Evolutionary conservation across 75 land plant genomes (phyloP), one percentile per base, ranked within the genome.

Genomic region (Picea sitchensis): DNA sequence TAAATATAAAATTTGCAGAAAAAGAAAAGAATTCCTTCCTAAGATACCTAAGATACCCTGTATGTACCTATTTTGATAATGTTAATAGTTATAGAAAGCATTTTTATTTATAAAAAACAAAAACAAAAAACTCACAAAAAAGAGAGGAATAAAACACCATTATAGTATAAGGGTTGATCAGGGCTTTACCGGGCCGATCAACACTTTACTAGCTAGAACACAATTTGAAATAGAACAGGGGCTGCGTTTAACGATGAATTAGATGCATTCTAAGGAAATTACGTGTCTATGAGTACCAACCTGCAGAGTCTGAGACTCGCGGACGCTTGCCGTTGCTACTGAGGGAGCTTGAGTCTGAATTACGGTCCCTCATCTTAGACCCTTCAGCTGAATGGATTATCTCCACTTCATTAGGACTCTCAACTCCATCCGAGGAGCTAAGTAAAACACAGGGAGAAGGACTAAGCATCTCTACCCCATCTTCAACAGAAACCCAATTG

Each of bases 401-500:
- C 44, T 69, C 47, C 44, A 32, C 44, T 18, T 41, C 73, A 69
- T 69, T 47, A 18, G 15, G 15, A 38, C 41, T 47, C 38, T 65
- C 41, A 69, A 5, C 18, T 17, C 47, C 73, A 18, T 4, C 41
- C 20, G 38, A 31, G 17, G n/a, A 38, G 21, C 47, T 20, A 44
- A 44, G 47, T 4, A 44, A 44, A 44, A 44, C 47, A 44, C 8
- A 18, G 41, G 73, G 51, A 18, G 7, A n/a, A 38, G n/a, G n/a
- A 69, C 41, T 41, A n/a, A 69, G 73, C 20, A 69, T n/a, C 73
- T 69, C 73, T 18, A 38, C 73, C 47, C 73, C 73, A 38, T 69
- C 47, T 69, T 69, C 73, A 69, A 69, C 51, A 69, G 44, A 13
- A 69, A 69, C 51, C 73, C 73, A 41, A n/a, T 18, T 34, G 9